Base-by-base conservation (phyloP, 2,329 filamentous ascomycete species). In the Venturia nashicola region DNA sequence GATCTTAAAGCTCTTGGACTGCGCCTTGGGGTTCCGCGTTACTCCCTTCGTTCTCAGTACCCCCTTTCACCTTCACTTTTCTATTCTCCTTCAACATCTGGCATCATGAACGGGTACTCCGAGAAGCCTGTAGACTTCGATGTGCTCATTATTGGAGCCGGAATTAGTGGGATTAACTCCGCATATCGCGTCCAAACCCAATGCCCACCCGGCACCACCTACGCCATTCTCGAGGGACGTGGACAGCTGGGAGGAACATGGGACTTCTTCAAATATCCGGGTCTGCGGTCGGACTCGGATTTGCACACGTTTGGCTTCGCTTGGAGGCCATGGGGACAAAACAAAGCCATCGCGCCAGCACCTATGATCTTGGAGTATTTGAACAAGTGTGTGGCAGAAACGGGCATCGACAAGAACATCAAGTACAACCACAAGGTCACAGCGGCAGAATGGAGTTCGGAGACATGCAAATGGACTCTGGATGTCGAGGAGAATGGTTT, bases 251-350 rank as follows among this genome's bases (percentile, higher is more conserved):
- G 89, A 1, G 89, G 90, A 1, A 93, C 89, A 0, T 92, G 89
- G 89, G 85, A 88, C 69, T 76, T 91, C 2, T 93, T 91, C 76
- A 83, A 80, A 48, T 93, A 91, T 68, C 89, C 88, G 0, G 87
- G 89, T 8, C 86, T 90, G 67, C 76, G 78, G 16, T 79, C 77
- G 20, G 78, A 80, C 65, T 78, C 76, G 0, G 79, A 81, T 67
- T 71, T 81, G 55, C 75, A 79, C 69, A 80, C 79, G 5, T 79
- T 80, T 64, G 79, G 79, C 20, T 91, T 91, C 68, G 74, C 82
- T 1, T 92, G 88, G 84, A 80, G 83, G 51, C 86, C 86, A 0
- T 92, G 88, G 88, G 76, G 75, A 12, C 75, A 82, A 62, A 69
- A 72, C 20, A 39, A 34, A 5, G 72, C 77, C 1, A 80, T 80